Conservation (phyloP, 352 stramenopile genomes). For the Phytophthora parvispora region DNA sequence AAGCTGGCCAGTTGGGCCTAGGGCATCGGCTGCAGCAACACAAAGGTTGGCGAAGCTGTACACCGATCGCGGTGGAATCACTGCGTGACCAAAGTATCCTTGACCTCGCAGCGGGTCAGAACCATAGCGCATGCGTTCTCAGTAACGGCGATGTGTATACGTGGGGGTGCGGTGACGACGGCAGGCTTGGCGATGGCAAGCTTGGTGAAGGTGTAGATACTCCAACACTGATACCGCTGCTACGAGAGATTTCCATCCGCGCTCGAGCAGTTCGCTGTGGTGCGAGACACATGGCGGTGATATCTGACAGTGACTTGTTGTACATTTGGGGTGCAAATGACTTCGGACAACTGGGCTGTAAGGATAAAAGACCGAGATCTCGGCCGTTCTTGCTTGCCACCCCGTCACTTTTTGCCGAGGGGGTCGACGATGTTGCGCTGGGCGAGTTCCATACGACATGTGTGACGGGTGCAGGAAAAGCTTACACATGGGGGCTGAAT, state of each 20-base stretch:
- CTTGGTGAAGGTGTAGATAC: conserved; percentile 42
- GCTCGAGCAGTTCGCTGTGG: conserved; percentile 70
- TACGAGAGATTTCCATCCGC: conserved; percentile 53
- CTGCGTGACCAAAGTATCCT: conserved; percentile 72
- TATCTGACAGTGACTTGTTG: conserved; percentile 75
- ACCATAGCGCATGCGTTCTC: conserved; percentile 78
- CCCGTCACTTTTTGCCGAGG: conserved; percentile 51
- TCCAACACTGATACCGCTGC: conserved; percentile 44
- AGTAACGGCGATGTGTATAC: conserved; percentile 82
- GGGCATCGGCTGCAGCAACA: conserved; percentile 70
- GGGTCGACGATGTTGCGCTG: conserved; percentile 64
- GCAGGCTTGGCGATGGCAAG: conserved; percentile 60
- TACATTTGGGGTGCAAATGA: conserved; percentile 87
- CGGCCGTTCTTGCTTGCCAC: conserved; percentile 57
- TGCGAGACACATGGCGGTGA: conserved; percentile 68
- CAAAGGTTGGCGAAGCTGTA: conserved; percentile 78
- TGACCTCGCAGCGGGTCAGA: conserved; percentile 75
- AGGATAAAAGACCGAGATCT: conserved; percentile 54
- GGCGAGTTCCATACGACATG: conserved; percentile 83
- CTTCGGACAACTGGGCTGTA: conserved; percentile 80
- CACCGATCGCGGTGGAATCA: conserved; percentile 55
- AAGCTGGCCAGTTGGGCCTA: conserved; percentile 76
- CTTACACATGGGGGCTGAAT: conserved; percentile 75
- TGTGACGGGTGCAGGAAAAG: conserved; percentile 51
- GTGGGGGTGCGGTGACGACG: conserved; percentile 82